These are phyloP conservation scores for Fusarium sp. DNA, from an alignment of 2,329 filamentous ascomycete species.

Conservation along the genomic window DNA sequence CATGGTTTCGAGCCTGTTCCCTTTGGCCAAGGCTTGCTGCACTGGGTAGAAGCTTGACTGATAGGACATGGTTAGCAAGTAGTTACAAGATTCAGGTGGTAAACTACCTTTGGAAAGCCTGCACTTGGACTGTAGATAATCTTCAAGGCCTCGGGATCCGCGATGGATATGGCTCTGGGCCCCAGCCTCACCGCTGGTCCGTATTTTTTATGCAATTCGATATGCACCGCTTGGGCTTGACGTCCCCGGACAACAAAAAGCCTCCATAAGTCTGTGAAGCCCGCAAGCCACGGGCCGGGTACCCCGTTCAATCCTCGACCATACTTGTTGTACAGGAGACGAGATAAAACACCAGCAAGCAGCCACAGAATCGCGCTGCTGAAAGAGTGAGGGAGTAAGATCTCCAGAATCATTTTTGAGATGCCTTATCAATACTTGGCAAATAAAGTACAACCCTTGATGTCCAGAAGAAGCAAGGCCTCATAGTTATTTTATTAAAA, in stretches of 20 bases:
- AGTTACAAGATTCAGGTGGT: too few relatives aligned
- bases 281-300: slow-evolving; percentile 22
- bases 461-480: not conserved
- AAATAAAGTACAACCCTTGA: too few relatives aligned
- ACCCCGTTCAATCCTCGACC: slow-evolving; percentile 19
- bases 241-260: slow-evolving; percentile 23
- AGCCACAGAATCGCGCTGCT: slow-evolving; percentile 7
- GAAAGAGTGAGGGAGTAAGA: slow-evolving; percentile 14
- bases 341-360: not conserved
- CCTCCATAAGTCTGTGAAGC: slow-evolving; percentile 31
- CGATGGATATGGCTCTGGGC: slow-evolving; percentile 16
- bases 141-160: slow-evolving; percentile 16
- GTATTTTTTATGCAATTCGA: slow-evolving; percentile 26
- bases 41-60: slow-evolving; percentile 49
- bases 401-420: slow-evolving; percentile 14
- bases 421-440: not conserved
- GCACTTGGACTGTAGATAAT: slow-evolving; percentile 22
- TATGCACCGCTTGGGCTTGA: slow-evolving; percentile 29
- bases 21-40: slow-evolving; percentile 49
- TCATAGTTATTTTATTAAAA: not conserved
- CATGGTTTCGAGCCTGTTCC: slow-evolving; percentile 48
- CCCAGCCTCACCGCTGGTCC: slow-evolving; percentile 26
- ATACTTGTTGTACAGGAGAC: slow-evolving; percentile 25
- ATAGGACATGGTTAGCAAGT: not conserved
- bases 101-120: slow-evolving; percentile 18